Percentiles rank a stretch among this genome's conserved stretches.
These are phyloP conservation scores for Saccharum spontaneum DNA, from an alignment of 176 grass and related monocot genomes.

Conservation along the genomic window DNA sequence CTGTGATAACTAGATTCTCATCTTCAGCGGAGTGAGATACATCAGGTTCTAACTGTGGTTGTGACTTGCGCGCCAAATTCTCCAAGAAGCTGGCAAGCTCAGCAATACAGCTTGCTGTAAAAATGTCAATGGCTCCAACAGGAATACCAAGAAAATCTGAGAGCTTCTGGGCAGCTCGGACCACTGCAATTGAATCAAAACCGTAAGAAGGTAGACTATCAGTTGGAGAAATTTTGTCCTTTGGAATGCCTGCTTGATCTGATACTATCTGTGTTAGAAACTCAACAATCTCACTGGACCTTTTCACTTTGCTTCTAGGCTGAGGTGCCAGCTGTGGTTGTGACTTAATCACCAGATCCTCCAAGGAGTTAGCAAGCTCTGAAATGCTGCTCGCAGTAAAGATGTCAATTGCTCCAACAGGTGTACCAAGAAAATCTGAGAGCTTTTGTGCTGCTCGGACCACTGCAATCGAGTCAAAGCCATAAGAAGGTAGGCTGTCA, in stretches of 20 bases:
- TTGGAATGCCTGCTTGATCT: slow-evolving; percentile 60
- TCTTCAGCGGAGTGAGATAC: slow-evolving; percentile 31
- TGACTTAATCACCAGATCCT: slow-evolving; percentile 49
- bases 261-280: slow-evolving; percentile 66
- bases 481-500: slow-evolving; percentile 61
- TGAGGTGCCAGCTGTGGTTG: slow-evolving; percentile 32
- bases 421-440: slow-evolving; percentile 66
- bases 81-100: slow-evolving; percentile 66
- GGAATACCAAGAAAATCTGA: slow-evolving; percentile 70
- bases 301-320: slow-evolving; percentile 43
- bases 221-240: slow-evolving; percentile 62
- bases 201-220: slow-evolving; percentile 68
- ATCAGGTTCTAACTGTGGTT: slow-evolving; percentile 28
- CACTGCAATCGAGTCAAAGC: slow-evolving; percentile 70
- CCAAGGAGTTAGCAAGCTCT: slow-evolving; percentile 65
- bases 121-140: slow-evolving; percentile 81
- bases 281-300: slow-evolving; percentile 44
- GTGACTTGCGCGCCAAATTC: slow-evolving; percentile 47
- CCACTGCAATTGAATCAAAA: slow-evolving; percentile 72
- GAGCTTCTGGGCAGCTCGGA: slow-evolving; percentile 69
- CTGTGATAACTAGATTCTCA: slow-evolving; percentile 26
- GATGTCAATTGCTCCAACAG: slow-evolving; percentile 83
- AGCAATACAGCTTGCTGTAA: slow-evolving; percentile 62
- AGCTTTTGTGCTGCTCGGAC: slow-evolving; percentile 76
- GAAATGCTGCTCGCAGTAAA: slow-evolving; percentile 67